These are phyloP conservation scores for Penicillium decumbens DNA, from an alignment of 2,329 filamentous ascomycete genomes.

Conservation along the genomic window DNA sequence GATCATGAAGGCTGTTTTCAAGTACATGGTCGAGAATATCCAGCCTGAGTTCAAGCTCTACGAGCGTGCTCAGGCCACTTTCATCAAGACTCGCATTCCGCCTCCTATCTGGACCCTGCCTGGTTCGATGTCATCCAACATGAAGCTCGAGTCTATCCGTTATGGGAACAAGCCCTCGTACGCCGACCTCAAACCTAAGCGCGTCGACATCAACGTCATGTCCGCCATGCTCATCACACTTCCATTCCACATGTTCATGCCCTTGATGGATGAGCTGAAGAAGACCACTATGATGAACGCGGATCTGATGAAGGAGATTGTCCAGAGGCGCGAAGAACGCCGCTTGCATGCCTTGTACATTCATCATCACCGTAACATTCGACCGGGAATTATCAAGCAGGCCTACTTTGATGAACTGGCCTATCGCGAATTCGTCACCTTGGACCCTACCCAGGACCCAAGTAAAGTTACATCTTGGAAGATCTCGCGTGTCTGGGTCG, in stretches of 20 bases:
- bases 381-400: background rate
- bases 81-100: conserved; percentile 27
- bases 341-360: conserved; percentile 22
- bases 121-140: conserved; percentile 11
- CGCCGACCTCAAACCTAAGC: conserved; percentile 11
- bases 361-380: too few species aligned
- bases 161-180: conserved; percentile 20
- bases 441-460: background rate
- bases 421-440: conserved; percentile 19
- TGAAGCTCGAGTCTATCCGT: conserved; percentile 18
- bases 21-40: conserved; percentile 23
- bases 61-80: conserved; percentile 19
- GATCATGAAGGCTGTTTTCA: conserved; percentile 17
- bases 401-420: conserved; percentile 16
- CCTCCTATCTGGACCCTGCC: conserved; percentile 11
- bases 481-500: conserved; percentile 1
- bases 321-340: conserved; percentile 30
- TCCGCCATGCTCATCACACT: conserved; percentile 14
- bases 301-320: conserved; percentile 17
- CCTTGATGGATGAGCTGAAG: conserved; percentile 20
- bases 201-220: conserved; percentile 6
- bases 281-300: conserved; percentile 11
- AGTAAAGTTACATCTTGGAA: background rate
- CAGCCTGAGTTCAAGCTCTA: conserved; percentile 24
- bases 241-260: conserved; percentile 23